Evolutionary conservation across 495 filamentous ascomycete genomes (phyloP).

Genomic region (Penicillium steckii): DNA sequence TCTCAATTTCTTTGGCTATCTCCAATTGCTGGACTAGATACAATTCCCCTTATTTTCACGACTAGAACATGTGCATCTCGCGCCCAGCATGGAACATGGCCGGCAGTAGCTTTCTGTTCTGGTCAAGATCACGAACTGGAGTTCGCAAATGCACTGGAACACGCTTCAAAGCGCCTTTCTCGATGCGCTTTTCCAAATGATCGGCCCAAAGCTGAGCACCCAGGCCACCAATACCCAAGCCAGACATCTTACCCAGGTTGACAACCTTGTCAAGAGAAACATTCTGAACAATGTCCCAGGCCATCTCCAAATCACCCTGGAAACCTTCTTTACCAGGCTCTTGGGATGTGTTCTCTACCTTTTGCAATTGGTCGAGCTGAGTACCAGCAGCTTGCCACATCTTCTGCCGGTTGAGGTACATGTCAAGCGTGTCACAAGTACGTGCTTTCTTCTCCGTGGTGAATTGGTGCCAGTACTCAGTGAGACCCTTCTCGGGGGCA

Average conservation of each 20-base stretch:
- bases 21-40: too few species aligned
- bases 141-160: conserved; percentile 3
- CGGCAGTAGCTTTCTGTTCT: conserved; percentile 6
- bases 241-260: too few species aligned
- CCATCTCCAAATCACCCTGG: too few species aligned
- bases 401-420: conserved; percentile 7
- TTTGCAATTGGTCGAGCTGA: too few species aligned
- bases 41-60: not conserved
- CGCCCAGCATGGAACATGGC: conserved; percentile 13
- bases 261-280: too few species aligned
- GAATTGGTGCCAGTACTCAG: conserved; percentile 20
- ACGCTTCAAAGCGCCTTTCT: conserved; percentile 9
- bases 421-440: conserved; percentile 10
- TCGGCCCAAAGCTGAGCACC: too few species aligned
- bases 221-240: too few species aligned
- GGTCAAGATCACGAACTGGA: conserved; percentile 6
- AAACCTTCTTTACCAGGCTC: too few species aligned
- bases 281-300: too few species aligned
- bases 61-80: conserved; percentile 13
- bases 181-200: conserved; percentile 4
- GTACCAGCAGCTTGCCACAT: too few species aligned
- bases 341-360: too few species aligned
- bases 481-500: conserved; percentile 13
- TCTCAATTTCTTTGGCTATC: too few species aligned
- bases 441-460: conserved; percentile 13